Evolutionary conservation across 768 basidiomycete species (phyloP), one percentile per base, ranked within the genome.

Genomic region (Xanthoconium stramineum): DNA sequence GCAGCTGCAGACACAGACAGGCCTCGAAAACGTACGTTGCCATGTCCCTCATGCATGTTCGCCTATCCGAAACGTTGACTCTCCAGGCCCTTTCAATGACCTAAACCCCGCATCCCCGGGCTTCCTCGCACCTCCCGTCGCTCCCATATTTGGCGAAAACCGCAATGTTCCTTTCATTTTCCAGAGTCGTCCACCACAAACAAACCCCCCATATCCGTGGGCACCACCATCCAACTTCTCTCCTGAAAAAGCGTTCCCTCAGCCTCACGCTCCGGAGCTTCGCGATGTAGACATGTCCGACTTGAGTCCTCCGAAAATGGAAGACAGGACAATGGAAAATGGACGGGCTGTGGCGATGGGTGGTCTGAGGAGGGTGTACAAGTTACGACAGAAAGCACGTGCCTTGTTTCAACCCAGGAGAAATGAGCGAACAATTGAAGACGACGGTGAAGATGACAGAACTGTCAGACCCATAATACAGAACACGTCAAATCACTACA

Each of bases 201-300:
- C 74, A 32, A 64, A 71, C 24, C 53, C 69, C 17, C 63, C 76
- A 20, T 80, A 83, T 52, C 79, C 84, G 52, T 90, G 89, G 89
- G 75, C 70, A 40, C 89, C 88, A 29, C 86, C 86, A 15, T 70
- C 83, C 0, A 75, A 77, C 55, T 84, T 84, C 65, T 81, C 84
- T 12, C 78, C 83, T 1, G 71, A 78, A 52, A 86, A 84, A 61
- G 78, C 80, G 12, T 86, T 88, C 59, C 83, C 83, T 35, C 73
- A 73, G 43, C 73, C 74, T 29, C 56, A 67, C 38, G 64, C 67
- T 19, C 63, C 69, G 29, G 88, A 90, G 63, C 61, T 82, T 28
- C 77, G 76, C 32, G 90, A 91, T 67, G 76, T 92, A n/a, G 86
- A 88, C 66, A 91, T 92, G 89, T 74, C 78, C 7, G 90, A 91